Evolutionary conservation across 2,329 filamentous ascomycete species (phyloP).

Genomic region (Sporothrix phasma): DNA sequence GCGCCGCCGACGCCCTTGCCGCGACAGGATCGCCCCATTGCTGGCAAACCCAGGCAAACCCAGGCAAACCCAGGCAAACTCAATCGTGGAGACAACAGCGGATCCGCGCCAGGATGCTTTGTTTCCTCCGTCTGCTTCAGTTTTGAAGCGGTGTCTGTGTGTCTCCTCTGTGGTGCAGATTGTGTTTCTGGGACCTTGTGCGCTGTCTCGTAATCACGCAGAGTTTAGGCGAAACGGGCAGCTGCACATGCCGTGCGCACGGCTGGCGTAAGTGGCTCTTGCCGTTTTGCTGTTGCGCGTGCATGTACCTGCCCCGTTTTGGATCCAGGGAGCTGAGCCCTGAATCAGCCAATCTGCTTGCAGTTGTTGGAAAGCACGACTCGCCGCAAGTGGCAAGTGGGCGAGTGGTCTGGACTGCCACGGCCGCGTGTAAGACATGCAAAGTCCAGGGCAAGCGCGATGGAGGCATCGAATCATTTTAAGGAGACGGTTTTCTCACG

Average conservation of each 20-base stretch:
- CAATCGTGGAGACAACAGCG: constrained; percentile 1
- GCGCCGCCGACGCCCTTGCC: not conserved
- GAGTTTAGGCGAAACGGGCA: not conserved
- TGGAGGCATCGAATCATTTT: not conserved
- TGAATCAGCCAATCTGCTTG: constrained; percentile 6
- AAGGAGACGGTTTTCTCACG: not conserved
- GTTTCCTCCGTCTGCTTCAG: constrained; percentile 5
- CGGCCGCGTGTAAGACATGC: constrained; percentile 1
- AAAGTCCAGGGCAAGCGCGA: not conserved
- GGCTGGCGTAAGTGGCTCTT: not conserved
- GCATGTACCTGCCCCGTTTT: not conserved
- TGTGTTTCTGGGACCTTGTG: not conserved
- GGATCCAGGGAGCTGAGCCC: not conserved
- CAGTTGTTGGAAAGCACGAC: constrained; percentile 6
- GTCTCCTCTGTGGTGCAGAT: not conserved
- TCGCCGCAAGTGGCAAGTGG: not conserved
- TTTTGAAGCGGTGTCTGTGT: not conserved
- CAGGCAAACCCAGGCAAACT: not conserved
- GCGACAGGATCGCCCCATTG: not conserved
- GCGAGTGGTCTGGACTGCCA: not conserved
- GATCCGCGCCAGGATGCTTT: constrained; percentile 2
- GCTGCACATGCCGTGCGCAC: not conserved
- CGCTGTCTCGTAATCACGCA: not conserved
- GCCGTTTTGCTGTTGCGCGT: not conserved
- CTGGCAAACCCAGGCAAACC: not conserved